These are phyloP conservation scores for Crithidia fasciculata DNA, from an alignment of 208 protist species.

Conservation along the genomic window DNA sequence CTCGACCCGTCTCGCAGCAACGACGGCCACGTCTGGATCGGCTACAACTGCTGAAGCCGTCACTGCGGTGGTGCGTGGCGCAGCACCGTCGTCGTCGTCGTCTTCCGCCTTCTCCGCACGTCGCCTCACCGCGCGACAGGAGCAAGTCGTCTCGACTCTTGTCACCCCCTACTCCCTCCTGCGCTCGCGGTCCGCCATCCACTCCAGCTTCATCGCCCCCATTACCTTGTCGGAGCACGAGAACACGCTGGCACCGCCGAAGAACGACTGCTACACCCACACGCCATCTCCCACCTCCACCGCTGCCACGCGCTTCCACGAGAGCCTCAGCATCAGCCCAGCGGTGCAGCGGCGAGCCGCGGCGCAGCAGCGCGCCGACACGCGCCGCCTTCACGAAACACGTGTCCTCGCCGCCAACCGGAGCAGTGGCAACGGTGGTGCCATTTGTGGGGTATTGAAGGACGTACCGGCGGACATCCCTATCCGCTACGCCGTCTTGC, in stretches of 20 bases:
- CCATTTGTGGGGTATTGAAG: slow-evolving; percentile 4
- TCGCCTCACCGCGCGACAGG: neutral
- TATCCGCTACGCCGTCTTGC: slow-evolving; percentile 50
- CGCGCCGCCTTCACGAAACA: slow-evolving; percentile 3
- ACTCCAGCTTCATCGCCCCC: slow-evolving; percentile 35
- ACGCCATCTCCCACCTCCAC: neutral
- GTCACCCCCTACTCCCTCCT: slow-evolving; percentile 33
- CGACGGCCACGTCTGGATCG: too few relatives aligned
- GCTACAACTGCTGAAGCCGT: too few relatives aligned
- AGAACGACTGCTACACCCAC: neutral
- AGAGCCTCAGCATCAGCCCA: slow-evolving; percentile 22
- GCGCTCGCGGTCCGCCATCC: slow-evolving; percentile 22
- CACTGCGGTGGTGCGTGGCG: neutral
- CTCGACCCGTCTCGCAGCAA: too few relatives aligned
- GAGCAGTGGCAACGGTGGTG: slow-evolving; percentile 1
- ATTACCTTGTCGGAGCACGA: slow-evolving; percentile 25
- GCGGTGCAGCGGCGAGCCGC: slow-evolving; percentile 16
- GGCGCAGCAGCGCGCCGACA: slow-evolving; percentile 17
- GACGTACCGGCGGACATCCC: slow-evolving; percentile 34
- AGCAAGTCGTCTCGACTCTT: slow-evolving; percentile 13
- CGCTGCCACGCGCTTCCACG: slow-evolving; percentile 21
- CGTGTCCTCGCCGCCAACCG: slow-evolving; percentile 1
- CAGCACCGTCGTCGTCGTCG: neutral
- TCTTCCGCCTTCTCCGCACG: neutral
- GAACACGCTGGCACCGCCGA: slow-evolving; percentile 6